These are phyloP conservation scores for Spathaspora sp. DNA, from an alignment of 1,139 yeast genomes.

Conservation along the genomic window DNA sequence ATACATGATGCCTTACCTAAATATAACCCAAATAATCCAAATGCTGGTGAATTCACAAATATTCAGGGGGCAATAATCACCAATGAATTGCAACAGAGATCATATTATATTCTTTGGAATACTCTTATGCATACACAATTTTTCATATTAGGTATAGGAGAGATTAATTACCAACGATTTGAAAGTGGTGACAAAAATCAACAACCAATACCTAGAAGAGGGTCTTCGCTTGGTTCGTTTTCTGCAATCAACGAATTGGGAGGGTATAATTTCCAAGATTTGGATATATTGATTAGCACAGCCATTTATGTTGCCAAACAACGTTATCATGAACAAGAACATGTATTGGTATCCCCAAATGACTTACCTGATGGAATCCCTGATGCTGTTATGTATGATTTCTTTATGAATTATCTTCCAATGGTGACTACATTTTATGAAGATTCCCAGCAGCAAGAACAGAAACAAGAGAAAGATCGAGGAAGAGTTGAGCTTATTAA, in stretches of 20 bases:
- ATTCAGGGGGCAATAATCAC: conserved; percentile 42
- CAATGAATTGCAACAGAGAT: conserved; percentile 39
- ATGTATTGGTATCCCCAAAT: conserved; percentile 25
- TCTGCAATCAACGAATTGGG: conserved; percentile 42
- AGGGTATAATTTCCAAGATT: conserved; percentile 43
- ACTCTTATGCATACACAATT: conserved; percentile 20
- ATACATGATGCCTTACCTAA: conserved; percentile 10
- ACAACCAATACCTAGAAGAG: conserved; percentile 19
- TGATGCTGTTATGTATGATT: conserved; percentile 37
- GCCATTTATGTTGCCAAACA: conserved; percentile 32
- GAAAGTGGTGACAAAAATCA: background rate
- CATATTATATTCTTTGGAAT: conserved; percentile 39
- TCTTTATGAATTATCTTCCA: conserved; percentile 36
- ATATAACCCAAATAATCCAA: background rate
- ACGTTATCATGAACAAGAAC: conserved; percentile 16
- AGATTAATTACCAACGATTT: conserved; percentile 20
- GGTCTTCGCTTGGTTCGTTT: conserved; percentile 33
- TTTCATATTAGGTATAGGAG: conserved; percentile 37
- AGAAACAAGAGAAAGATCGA: conserved; percentile 7
- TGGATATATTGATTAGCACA: conserved; percentile 34
- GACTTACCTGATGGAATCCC: conserved; percentile 40
- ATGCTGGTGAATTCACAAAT: conserved; percentile 13
- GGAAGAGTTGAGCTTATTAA: conserved; percentile 25
- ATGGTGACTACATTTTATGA: conserved; percentile 16
- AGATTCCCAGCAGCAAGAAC: background rate